Evolutionary conservation across 1,284 basidiomycete species (phyloP), one percentile per base, ranked within the genome.

Genomic region (Ceratobasidium sp.): DNA sequence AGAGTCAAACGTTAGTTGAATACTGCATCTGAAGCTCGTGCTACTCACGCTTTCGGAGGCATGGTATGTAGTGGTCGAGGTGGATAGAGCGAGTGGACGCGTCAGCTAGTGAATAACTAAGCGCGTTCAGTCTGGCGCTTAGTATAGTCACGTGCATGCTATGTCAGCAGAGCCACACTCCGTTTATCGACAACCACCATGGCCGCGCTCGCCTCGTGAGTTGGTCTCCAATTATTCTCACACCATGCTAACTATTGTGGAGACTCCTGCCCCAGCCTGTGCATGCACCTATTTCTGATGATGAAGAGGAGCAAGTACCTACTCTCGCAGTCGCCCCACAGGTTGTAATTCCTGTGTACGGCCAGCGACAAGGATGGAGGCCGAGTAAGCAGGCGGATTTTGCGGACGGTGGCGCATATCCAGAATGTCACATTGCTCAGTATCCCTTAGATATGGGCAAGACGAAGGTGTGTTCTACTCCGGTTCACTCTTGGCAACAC

Each of bases 401-500:
- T 83, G 93, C 90, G 64, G 95, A 96, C 80, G 97, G 97, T 77
- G 97, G 97, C 78, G 88, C 96, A 69, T 99, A 94, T 83, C 97
- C 98, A 0, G 97, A 99, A 85, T 98, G 96, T 82, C 96, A 97
- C 86, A 85, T 98, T 74, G 97, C 97, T 13, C 97, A 99, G 81
- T 99, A 98, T 84, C 97, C 97, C 7, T 82, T 98, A 77, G 95
- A 96, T 77, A 92, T 99, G 89, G 97, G 97, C 68, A 89, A 90
- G 82, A 98, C 97, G 87, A 95, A 95, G 89, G 94, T 90, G 74
- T 77, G 88, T 81, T 11, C 1, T 48, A 11, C 11, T 14, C 34
- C 34, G 6, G n/a, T 53, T 48, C 27, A 61, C 71, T 27, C 11
- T 72, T 46, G 19, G 22, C 43, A 19, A 14, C 9, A 24, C 31